Percentiles rank a stretch among this genome's conserved stretches.
Evolutionary conservation across 257 asterid genomes (phyloP).

Genomic region (Eucommia ulmoides): DNA sequence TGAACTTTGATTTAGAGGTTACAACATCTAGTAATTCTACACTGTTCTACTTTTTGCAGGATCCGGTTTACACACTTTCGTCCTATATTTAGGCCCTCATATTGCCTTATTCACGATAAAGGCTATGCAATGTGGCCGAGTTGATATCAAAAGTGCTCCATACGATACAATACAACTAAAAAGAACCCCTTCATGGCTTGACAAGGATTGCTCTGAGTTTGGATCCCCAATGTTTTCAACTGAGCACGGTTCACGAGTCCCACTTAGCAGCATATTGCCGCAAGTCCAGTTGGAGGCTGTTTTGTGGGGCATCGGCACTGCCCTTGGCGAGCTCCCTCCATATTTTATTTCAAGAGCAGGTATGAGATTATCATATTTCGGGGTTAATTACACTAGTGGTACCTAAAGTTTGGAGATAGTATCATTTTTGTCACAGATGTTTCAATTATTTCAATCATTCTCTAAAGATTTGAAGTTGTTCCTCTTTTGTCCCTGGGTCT

Average conservation of each 20-base stretch:
- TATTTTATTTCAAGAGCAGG: conserved; percentile 4
- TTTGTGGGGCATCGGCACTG: not conserved
- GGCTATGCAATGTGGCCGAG: conserved; percentile 2
- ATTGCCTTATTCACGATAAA: conserved; percentile 1
- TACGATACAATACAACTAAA: conserved; percentile 1
- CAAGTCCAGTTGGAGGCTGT: not conserved
- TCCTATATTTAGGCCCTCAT: conserved; percentile 1
- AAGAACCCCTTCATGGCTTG: not conserved
- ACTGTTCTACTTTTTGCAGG: not conserved
- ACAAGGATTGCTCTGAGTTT: not conserved
- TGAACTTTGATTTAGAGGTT: too few relatives aligned
- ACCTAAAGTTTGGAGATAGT: too few relatives aligned
- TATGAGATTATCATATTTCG: not conserved
- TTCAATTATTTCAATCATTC: too few relatives aligned
- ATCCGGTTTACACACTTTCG: conserved; percentile 2
- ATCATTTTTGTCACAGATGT: too few relatives aligned
- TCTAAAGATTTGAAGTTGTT: too few relatives aligned
- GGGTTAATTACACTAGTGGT: too few relatives aligned
- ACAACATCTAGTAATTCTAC: too few relatives aligned
- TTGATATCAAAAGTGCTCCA: conserved; percentile 2
- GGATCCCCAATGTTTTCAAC: not conserved
- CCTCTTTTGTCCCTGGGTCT: too few relatives aligned
- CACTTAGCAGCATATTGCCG: not conserved
- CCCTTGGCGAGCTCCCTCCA: conserved; percentile 2
- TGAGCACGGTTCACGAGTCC: not conserved